phyloP scores from a whole-genome alignment of 2,329 filamentous ascomycete genomes.

The Beauveria sp. region DNA sequence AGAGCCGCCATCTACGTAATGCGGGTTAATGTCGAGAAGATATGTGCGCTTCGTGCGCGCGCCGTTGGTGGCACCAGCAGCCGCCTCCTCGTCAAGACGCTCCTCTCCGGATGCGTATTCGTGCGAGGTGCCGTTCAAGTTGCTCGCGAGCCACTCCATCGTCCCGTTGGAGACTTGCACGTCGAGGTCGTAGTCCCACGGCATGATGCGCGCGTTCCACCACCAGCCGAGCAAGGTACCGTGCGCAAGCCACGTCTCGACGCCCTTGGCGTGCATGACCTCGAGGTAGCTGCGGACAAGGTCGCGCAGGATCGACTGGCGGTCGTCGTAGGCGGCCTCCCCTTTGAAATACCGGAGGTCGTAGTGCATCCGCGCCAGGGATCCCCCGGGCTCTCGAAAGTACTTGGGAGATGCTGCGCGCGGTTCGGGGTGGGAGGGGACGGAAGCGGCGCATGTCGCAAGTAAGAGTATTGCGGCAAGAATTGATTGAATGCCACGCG shows the following conservation, averaged over 20 bases:
- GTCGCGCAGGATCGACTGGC: conserved; percentile 57
- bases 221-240: conserved; percentile 81
- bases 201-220: conserved; percentile 74
- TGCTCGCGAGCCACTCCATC: conserved; percentile 54
- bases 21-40: conserved; percentile 71
- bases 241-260: conserved; percentile 84
- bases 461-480: background rate
- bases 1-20: conserved; percentile 40
- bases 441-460: background rate
- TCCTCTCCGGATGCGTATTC: conserved; percentile 31
- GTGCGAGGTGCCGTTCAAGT: conserved; percentile 63
- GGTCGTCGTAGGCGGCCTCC: conserved; percentile 57
- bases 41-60: conserved; percentile 40
- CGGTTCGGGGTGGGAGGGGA: background rate
- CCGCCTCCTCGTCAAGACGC: conserved; percentile 27
- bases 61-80: conserved; percentile 15
- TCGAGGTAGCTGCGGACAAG: conserved; percentile 69
- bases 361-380: conserved; percentile 61
- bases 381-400: conserved; percentile 57
- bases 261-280: conserved; percentile 53
- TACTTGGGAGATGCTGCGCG: conserved; percentile 39
- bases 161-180: conserved; percentile 67
- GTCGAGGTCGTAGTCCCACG: conserved; percentile 81
- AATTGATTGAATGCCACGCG: background rate
- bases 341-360: conserved; percentile 61